Conservation (phyloP, 2,329 filamentous ascomycete species). For the Rhexocercosporidium sp. region DNA sequence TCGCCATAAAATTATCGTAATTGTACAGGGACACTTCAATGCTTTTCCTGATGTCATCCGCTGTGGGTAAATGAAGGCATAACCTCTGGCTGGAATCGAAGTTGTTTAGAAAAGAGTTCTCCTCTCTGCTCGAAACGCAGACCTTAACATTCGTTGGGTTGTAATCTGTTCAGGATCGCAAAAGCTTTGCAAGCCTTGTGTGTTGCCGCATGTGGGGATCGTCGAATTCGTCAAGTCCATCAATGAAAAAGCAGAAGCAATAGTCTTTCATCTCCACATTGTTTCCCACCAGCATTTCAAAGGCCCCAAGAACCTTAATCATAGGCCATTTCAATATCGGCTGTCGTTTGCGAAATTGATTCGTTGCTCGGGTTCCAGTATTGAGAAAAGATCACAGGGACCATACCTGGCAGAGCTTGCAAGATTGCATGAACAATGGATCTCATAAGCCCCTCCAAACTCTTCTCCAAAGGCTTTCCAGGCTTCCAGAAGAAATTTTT, state of each 20-base stretch:
- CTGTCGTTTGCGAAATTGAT: background rate
- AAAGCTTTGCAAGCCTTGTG: constrained; percentile 25
- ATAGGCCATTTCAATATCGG: background rate
- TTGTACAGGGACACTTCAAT: constrained; percentile 3
- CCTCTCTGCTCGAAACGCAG: constrained; percentile 28
- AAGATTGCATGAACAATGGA: constrained; percentile 20
- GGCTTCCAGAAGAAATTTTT: constrained; percentile 54
- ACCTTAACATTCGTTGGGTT: constrained; percentile 22
- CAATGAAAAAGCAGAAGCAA: constrained; percentile 44
- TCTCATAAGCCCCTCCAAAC: constrained; percentile 19
- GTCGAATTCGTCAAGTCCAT: constrained; percentile 43
- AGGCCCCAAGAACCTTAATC: background rate
- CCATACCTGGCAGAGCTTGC: constrained; percentile 12
- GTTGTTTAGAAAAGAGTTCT: constrained; percentile 32
- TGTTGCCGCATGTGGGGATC: constrained; percentile 37
- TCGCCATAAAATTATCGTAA: constrained; percentile 16
- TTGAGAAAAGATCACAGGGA: constrained; percentile 11
- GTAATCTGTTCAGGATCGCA: constrained; percentile 12
- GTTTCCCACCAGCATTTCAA: background rate
- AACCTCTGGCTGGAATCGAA: constrained; percentile 26
- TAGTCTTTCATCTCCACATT: background rate
- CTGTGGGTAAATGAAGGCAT: constrained; percentile 30
- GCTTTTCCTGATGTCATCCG: constrained; percentile 34
- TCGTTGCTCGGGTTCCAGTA: background rate
- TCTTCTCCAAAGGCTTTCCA: constrained; percentile 37